Conservation (phyloP, 441 rosid genomes). For the Croton setiger region DNA sequence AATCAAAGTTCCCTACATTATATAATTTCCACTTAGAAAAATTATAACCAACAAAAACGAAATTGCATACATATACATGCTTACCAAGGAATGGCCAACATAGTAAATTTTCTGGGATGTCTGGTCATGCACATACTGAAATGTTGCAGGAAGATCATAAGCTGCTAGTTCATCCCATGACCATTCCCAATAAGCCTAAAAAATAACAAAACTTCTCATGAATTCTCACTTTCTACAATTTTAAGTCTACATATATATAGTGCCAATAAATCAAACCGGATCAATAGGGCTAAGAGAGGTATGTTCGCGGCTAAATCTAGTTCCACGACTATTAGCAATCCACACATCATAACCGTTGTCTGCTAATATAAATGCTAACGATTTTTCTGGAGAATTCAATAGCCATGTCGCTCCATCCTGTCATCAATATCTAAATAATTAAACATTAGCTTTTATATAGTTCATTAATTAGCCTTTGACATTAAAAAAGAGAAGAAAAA, state of each 20-base stretch:
- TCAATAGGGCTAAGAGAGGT: constrained; percentile 46
- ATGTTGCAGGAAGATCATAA: constrained; percentile 65
- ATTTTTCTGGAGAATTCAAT: constrained; percentile 61
- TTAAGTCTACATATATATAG: no score
- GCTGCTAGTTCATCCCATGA: constrained; percentile 80
- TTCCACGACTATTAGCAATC: constrained; percentile 77
- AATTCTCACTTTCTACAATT: not conserved
- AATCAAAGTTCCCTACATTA: constrained; percentile 66
- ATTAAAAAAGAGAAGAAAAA: no score
- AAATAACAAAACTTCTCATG: not conserved
- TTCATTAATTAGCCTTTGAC: no score
- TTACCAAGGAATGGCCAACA: constrained; percentile 88
- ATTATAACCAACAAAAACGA: no score
- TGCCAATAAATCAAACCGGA: no score
- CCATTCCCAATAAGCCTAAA: constrained; percentile 78
- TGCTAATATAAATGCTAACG: constrained; percentile 69
- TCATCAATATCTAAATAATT: not conserved
- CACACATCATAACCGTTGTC: constrained; percentile 88
- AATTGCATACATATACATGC: no score
- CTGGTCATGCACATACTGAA: constrained; percentile 45
- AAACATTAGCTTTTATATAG: not conserved
- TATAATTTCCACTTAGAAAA: not conserved
- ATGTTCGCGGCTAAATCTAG: constrained; percentile 65
- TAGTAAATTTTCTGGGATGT: constrained; percentile 72
- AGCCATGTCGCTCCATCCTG: constrained; percentile 94